Base-by-base conservation (phyloP, 441 rosid genomes). In the Dalechampia spathulata region DNA sequence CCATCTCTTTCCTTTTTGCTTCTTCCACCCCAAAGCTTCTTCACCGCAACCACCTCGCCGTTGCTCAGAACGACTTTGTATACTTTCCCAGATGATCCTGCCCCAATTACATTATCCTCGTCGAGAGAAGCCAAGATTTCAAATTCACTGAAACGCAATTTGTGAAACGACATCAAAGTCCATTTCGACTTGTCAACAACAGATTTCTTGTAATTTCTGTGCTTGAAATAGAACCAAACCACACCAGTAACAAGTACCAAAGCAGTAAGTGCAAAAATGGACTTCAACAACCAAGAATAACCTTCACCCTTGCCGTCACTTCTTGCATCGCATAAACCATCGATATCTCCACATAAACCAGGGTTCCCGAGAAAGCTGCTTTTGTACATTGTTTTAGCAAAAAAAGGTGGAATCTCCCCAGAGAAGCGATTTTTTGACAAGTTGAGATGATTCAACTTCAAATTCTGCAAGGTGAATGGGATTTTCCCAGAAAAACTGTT, bases 81-180 rank as follows among this genome's bases (percentile, higher is more conserved):
- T 0, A 93, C 99, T 65, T 80, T 87, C 64, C 99, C 99, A 0
- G 97, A 90, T 12, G 86, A 67, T 49, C 99, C 99, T 43, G 62
- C 72, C 49, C 99, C 99, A 0, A 92, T 82, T 57, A 92, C 83
- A 55, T 92, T 90, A 61, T 93, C 96, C 75, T 93, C 99, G 60
- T 90, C 93, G 5, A 93, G 83, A 49, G 75, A 71, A 48, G 82
- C 83, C 30, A 93, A 61, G 54, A 93, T 90, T 84, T 93, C 97
- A 19, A 73, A 64, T 59, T 93, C 99, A 12, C 87, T 83, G 65
- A 90, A 93, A 34, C 90, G 93, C 15, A 93, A 72, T 61, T 93
- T 90, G 60, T 93, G 99, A 61, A 93, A 93, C 2, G 99, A 90
- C 91, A 83, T 93, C 42, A 93, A 47, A 6, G 96, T 87, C 99